A percentile compares a stretch with the other conserved stretches of the same genome.
Conservation (phyloP, 129 eudicot species). For the Saussurea involucrata region DNA sequence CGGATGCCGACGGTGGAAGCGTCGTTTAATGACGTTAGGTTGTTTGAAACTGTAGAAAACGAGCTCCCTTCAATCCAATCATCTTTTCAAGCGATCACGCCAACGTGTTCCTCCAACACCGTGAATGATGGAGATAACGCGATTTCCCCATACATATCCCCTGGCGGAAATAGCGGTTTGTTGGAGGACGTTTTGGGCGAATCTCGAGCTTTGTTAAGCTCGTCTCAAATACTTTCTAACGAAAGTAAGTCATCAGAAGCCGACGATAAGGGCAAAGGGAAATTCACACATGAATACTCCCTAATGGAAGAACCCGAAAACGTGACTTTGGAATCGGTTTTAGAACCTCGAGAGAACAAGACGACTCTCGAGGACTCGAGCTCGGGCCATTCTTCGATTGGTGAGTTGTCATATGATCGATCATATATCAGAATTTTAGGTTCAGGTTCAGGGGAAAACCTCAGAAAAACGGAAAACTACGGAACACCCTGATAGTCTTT, state of each 20-base stretch:
- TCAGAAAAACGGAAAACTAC: no score
- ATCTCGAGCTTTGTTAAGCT: slow-evolving; percentile 40
- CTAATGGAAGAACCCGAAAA: slow-evolving; percentile 37
- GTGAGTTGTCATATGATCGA: slow-evolving; percentile 20
- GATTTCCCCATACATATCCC: slow-evolving; percentile 17
- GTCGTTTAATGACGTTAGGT: slow-evolving; percentile 15
- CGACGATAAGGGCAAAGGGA: slow-evolving; percentile 20
- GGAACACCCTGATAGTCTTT: no score
- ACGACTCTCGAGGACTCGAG: slow-evolving; percentile 26
- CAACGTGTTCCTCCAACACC: slow-evolving; percentile 43
- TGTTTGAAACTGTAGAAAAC: slow-evolving; percentile 1
- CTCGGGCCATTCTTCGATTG: slow-evolving; percentile 36
- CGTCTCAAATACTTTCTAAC: slow-evolving; percentile 11
- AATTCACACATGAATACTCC: slow-evolving; percentile 21
- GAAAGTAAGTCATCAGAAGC: slow-evolving; percentile 4
- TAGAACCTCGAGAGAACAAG: slow-evolving; percentile 26
- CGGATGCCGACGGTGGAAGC: slow-evolving; percentile 6
- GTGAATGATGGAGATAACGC: slow-evolving; percentile 39
- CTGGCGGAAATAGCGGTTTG: slow-evolving; percentile 59
- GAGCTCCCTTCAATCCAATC: slow-evolving; percentile 84
- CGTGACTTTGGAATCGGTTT: slow-evolving; percentile 24
- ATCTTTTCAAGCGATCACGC: slow-evolving; percentile 21
- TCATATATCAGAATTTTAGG: not conserved
- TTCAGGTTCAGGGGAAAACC: no score
- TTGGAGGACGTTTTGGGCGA: slow-evolving; percentile 71